Conservation (phyloP, 2,329 filamentous ascomycete species). For the Penicillium sp. region DNA sequence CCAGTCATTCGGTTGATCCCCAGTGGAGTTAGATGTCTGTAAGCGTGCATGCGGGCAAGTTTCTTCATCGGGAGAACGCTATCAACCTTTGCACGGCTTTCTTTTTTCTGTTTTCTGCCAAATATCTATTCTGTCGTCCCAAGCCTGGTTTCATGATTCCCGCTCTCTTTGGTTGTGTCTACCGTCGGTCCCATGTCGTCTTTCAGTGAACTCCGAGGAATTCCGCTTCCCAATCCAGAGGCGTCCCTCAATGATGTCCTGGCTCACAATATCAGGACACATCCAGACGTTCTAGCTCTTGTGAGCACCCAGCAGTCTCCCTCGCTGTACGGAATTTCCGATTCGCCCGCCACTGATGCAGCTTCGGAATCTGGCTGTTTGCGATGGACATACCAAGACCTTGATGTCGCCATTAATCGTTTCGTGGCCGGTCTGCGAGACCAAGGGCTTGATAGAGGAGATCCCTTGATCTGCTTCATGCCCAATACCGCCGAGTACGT, state of each 20-base stretch:
- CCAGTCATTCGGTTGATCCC: too few species aligned
- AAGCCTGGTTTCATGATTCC: too few species aligned
- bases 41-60: too few species aligned
- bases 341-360: not conserved
- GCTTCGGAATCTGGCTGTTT: not conserved
- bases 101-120: too few species aligned
- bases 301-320: not conserved
- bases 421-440: not conserved
- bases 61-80: too few species aligned
- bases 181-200: not conserved
- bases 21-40: too few species aligned
- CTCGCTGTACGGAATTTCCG: not conserved
- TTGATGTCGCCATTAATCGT: not conserved
- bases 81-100: too few species aligned
- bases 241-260: not conserved
- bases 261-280: not conserved
- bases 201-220: not conserved
- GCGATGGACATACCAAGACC: not conserved
- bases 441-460: not conserved
- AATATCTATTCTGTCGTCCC: too few species aligned
- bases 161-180: too few species aligned
- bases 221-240: not conserved
- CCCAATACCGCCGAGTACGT: constrained; percentile 14
- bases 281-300: not conserved
- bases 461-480: constrained; percentile 3